Conservation (phyloP, 805 yeast genomes). For the Metschnikowia dekortorum region DNA sequence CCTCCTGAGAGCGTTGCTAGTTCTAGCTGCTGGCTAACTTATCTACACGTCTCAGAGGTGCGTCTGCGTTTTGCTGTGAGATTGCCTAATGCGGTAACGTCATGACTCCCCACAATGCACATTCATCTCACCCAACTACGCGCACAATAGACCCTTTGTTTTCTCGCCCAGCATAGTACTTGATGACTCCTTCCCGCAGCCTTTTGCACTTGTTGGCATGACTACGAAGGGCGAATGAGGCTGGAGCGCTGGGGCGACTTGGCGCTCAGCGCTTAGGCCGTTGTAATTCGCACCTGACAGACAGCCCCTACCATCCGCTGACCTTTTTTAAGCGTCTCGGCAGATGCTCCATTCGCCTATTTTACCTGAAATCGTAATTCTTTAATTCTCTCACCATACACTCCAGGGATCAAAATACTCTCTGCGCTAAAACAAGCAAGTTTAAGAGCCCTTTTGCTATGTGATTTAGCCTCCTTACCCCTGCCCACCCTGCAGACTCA, state of each 20-base stretch:
- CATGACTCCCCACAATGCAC: neutral
- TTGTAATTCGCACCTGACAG: neutral
- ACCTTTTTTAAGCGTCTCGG: neutral
- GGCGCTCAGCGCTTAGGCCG: neutral
- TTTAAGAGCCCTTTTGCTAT: neutral
- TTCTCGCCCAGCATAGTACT: neutral
- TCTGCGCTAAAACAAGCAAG: neutral
- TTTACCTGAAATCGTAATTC: neutral
- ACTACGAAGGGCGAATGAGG: neutral
- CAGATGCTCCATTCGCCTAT: neutral
- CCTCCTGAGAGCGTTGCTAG: neutral
- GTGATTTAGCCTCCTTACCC: neutral
- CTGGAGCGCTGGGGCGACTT: neutral
- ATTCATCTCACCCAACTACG: neutral
- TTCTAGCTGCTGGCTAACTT: neutral
- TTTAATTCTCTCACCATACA: neutral
- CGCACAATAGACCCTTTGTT: neutral
- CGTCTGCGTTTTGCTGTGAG: neutral
- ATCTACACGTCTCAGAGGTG: neutral
- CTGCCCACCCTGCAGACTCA: neutral
- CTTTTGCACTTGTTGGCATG: neutral
- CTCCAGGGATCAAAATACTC: neutral
- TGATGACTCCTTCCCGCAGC: neutral
- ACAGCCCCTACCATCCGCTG: neutral
- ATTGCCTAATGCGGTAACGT: conserved; percentile 4